Evolutionary conservation across 148 eudicot species (phyloP).

Genomic region (Camellia sinensis): DNA sequence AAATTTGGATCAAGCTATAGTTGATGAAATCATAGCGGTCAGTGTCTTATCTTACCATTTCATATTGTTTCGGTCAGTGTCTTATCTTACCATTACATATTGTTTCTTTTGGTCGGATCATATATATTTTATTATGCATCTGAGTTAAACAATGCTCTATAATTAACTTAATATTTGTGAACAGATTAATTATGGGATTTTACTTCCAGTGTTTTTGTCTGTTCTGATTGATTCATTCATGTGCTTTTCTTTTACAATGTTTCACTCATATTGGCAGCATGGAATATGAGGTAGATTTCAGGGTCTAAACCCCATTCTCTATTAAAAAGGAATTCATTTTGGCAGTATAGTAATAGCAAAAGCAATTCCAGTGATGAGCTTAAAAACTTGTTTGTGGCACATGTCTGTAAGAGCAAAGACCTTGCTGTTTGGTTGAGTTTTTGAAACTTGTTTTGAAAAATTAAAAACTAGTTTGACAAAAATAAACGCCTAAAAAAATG

Average conservation of each 20-base stretch:
- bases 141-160: background rate
- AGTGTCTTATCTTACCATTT: slow-evolving; percentile 3
- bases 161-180: background rate
- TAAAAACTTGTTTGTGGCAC: background rate
- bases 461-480: too few relatives aligned
- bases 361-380: background rate
- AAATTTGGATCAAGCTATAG: slow-evolving; percentile 65
- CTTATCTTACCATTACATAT: background rate
- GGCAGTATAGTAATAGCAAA: background rate
- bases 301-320: background rate
- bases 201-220: background rate
- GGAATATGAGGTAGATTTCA: background rate
- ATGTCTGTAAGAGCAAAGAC: background rate
- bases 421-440: background rate
- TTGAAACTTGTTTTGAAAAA: background rate
- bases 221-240: background rate
- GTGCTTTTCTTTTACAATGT: background rate
- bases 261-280: background rate
- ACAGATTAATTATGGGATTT: background rate
- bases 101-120: background rate
- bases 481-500: too few relatives aligned
- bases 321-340: background rate
- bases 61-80: slow-evolving; percentile 43
- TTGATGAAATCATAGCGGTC: slow-evolving; percentile 98
- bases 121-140: slow-evolving; percentile 5